A percentile compares a stretch with the other conserved stretches of the same genome.
Evolutionary conservation across 2,329 filamentous ascomycete species (phyloP).

Genomic region (Zymoseptoria tritici): DNA sequence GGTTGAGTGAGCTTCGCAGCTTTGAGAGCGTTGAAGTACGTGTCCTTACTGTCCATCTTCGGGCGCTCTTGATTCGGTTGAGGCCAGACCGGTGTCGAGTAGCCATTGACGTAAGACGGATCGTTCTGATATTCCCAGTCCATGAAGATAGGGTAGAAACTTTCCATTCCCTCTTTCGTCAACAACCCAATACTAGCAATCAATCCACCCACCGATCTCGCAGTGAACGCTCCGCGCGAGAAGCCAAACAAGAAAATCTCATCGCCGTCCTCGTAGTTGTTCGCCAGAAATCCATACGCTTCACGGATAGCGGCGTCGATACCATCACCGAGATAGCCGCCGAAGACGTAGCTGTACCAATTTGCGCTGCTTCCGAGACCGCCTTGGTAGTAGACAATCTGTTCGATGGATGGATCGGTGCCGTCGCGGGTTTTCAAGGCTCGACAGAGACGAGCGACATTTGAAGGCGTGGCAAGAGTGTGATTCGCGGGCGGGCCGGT

Average conservation of each 20-base stretch:
- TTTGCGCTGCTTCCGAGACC: conserved; percentile 19
- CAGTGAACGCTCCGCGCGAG: conserved; percentile 37
- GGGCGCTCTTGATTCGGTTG: conserved; percentile 28
- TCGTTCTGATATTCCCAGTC: conserved; percentile 25
- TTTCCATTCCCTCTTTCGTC: conserved; percentile 22
- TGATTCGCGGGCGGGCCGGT: conserved; percentile 4
- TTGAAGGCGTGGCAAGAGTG: conserved; percentile 14
- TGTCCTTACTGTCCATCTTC: conserved; percentile 26
- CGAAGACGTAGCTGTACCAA: conserved; percentile 12
- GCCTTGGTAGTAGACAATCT: conserved; percentile 27
- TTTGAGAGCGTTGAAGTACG: conserved; percentile 34
- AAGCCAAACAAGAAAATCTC: conserved; percentile 40
- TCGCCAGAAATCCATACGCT: conserved; percentile 53
- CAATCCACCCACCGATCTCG: conserved; percentile 34
- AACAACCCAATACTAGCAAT: conserved; percentile 36
- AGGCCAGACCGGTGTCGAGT: conserved; percentile 8
- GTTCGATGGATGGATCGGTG: conserved; percentile 10
- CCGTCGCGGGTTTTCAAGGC: conserved; percentile 16
- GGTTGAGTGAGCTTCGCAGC: conserved; percentile 20
- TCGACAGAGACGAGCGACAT: conserved; percentile 21
- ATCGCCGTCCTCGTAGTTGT: conserved; percentile 46
- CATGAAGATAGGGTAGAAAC: conserved; percentile 22
- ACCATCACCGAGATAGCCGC: conserved; percentile 22
- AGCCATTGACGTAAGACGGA: conserved; percentile 9
- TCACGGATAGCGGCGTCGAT: conserved; percentile 46